These are phyloP conservation scores for Fraxinus sp. DNA, from an alignment of 305 asterid species.

Conservation along the genomic window DNA sequence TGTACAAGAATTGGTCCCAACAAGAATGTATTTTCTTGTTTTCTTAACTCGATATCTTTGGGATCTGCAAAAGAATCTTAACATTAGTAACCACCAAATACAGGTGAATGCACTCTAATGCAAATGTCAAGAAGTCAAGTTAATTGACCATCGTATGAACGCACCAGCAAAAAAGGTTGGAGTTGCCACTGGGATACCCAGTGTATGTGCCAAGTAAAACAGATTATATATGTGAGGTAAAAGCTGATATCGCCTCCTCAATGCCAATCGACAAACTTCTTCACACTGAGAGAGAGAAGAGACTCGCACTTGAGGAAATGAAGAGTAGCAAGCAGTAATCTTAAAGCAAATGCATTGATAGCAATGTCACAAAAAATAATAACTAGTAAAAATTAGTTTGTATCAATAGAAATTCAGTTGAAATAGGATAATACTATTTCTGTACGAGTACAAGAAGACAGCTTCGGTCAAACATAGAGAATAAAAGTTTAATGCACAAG, in stretches of 20 bases:
- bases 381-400: not conserved
- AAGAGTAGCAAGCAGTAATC: slow-evolving; percentile 9
- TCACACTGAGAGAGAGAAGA: slow-evolving; percentile 54
- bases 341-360: not conserved
- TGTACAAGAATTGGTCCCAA: slow-evolving; percentile 84
- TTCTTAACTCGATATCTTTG: slow-evolving; percentile 66
- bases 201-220: slow-evolving; percentile 78
- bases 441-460: not conserved
- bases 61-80: slow-evolving; percentile 59
- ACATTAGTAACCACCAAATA: slow-evolving; percentile 11
- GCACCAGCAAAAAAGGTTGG: slow-evolving; percentile 85
- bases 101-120: slow-evolving; percentile 11
- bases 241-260: slow-evolving; percentile 84
- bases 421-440: not conserved
- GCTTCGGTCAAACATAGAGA: not conserved
- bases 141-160: slow-evolving; percentile 8
- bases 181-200: slow-evolving; percentile 77
- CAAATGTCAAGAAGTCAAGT: slow-evolving; percentile 17
- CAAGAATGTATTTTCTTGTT: slow-evolving; percentile 76
- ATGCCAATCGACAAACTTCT: slow-evolving; percentile 91
- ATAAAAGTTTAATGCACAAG: not conserved
- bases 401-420: not conserved
- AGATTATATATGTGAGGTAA: slow-evolving; percentile 86
- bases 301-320: not conserved
- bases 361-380: slow-evolving; percentile 9